Base-by-base conservation (phyloP, 2,329 filamentous ascomycete genomes). In the Epichloe scottii region DNA sequence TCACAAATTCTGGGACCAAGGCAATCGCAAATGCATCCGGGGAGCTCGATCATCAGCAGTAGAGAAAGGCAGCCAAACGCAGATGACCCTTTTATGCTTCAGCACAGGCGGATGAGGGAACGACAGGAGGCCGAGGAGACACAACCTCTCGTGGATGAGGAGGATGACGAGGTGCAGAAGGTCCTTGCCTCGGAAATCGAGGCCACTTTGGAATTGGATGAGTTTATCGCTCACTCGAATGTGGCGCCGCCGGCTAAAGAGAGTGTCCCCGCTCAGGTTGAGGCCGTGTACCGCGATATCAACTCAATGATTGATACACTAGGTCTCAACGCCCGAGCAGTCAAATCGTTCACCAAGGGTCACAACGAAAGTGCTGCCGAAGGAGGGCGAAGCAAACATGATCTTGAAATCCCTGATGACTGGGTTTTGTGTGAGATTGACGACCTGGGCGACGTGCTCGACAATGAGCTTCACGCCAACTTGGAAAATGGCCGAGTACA, bases 251-350 rank as follows among this genome's bases (percentile, higher is more conserved):
- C 74, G 14, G 74, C 75, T 14, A 71, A 73, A 49, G 76, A 82
- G 50, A 81, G 74, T 44, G 72, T 84, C 34, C 76, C 80, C 4
- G 73, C 76, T 8, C 81, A 84, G 57, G 79, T 82, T 21, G 81
- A 85, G 60, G 76, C 79, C 17, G 72, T 85, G 1, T 93, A 87
- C 64, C 78, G 85, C 43, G 87, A 91, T 60, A 87, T 91, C 63
- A 91, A 93, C 65, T 87, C 87, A 12, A 98, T 97, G 93, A 83
- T 98, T 42, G 89, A 96, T 60, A 91, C 87, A 0, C 71, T 97
- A 40, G 91, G 91, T 10, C 77, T 96, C 47, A 97, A 97, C 63
- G 81, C 74, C 11, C 73, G 78, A 15, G 81, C 87, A 5, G 78
- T 91, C 38, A 73, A 75, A 46, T 72, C 72, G 11, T 85, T 84